Base-by-base conservation (phyloP, 2,329 filamentous ascomycete species). In the Alternaria atra region DNA sequence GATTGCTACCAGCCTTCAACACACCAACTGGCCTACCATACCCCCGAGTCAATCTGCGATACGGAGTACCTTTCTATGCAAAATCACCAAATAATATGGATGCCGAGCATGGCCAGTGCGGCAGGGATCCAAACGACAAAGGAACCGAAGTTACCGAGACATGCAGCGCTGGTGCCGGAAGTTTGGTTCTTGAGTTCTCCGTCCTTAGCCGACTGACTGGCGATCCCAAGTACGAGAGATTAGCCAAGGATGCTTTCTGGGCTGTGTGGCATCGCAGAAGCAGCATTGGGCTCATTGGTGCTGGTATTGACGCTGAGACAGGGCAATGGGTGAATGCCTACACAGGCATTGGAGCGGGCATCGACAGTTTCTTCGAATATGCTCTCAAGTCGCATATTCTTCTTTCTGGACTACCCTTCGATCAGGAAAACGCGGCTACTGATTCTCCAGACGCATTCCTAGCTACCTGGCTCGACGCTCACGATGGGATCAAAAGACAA, bases 351-450 rank as follows among this genome's bases (percentile, higher is more conserved):
- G 95, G 95, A 51, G 95, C 95, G 7, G 95, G 95, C 39, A 93
- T 97, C 73, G 95, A 99, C 81, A 97, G 94, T 80, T 99, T 99
- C 81, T 98, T 97, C 73, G 95, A 99, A 80, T 99, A 99, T 79
- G 94, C 95, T 4, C 86, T 98, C 72, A 99, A 99, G 80, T 93
- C 93, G 17, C 90, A 97, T 74, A 91, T 99, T 61, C 81, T 99
- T 25, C 87, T 98, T 23, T 97, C 94, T 2, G 92, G 92, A 1
- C 88, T 84, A 6, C 77, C 80, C 0, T 79, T 77, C 60, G 71
- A 80, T 44, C 42, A 73, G 5, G 57, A 65, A 12, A 71, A 87
- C 2, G 86, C 88, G 52, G 86, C 91, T 63, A 88, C 92, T 66
- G 76, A 83, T 54, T 91, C 90, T 0, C 84, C 94, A 0, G 91